Conservation (phyloP, 129 eudicot species). For the Deinandra increscens region DNA sequence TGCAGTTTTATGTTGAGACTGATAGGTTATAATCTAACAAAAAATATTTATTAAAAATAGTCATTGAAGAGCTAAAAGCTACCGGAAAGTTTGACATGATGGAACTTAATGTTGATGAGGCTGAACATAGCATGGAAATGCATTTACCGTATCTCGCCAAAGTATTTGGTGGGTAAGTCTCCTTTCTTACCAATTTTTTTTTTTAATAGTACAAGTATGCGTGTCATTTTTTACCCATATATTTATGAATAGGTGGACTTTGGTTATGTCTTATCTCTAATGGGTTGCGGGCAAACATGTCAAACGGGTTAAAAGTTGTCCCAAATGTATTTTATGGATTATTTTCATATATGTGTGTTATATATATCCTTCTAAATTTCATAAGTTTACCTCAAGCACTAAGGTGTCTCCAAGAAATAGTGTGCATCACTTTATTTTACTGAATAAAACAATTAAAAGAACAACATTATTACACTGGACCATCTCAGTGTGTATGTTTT, state of each 20-base stretch:
- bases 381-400: too few species aligned
- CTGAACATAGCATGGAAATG: conserved; percentile 99
- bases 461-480: too few species aligned
- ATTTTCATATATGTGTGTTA: too few species aligned
- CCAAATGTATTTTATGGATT: too few species aligned
- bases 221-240: background rate
- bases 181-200: too few species aligned
- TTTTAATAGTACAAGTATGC: background rate
- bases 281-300: background rate
- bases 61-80: conserved; percentile 78
- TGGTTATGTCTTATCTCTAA: background rate
- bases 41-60: conserved; percentile 42
- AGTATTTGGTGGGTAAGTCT: conserved; percentile 81
- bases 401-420: too few species aligned
- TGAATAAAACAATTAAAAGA: too few species aligned
- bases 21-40: conserved; percentile 6
- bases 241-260: background rate
- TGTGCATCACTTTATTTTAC: too few species aligned
- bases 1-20: background rate
- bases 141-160: conserved; percentile 95
- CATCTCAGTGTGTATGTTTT: too few species aligned
- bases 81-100: conserved; percentile 87
- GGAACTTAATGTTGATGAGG: conserved; percentile 90
- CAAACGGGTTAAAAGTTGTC: too few species aligned
- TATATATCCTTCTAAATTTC: too few species aligned